Conservation (phyloP, 2,329 filamentous ascomycete genomes). For the Fusarium succisae region DNA sequence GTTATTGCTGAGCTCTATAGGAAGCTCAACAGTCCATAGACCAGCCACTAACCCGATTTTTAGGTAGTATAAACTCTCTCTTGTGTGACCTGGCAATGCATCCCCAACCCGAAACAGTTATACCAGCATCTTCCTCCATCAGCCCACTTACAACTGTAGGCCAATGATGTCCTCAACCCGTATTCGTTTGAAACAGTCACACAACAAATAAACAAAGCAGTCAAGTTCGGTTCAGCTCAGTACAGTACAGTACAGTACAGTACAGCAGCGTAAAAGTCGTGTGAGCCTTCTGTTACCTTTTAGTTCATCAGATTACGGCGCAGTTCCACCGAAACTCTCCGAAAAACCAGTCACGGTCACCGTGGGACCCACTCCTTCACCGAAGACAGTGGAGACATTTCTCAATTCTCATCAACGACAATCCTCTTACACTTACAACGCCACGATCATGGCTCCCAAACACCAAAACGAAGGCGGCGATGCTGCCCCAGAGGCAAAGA, state of each 20-base stretch:
- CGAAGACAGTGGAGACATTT: slow-evolving; percentile 26
- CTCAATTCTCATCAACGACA: slow-evolving; percentile 36
- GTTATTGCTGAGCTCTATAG: background rate
- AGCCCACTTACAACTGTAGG: background rate
- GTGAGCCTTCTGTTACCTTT: background rate
- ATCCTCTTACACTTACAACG: slow-evolving; percentile 29
- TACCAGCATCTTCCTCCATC: slow-evolving; percentile 9
- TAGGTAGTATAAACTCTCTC: background rate
- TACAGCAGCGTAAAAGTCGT: background rate
- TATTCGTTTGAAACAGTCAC: background rate
- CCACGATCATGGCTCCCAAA: slow-evolving; percentile 46
- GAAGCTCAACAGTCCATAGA: background rate
- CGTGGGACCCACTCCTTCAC: slow-evolving; percentile 18
- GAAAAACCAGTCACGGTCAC: slow-evolving; percentile 4
- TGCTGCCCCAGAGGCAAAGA: slow-evolving; percentile 56
- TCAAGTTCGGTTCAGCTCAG: background rate
- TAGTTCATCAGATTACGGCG: slow-evolving; percentile 13
- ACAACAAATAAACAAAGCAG: background rate
- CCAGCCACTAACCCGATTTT: background rate
- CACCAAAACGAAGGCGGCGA: slow-evolving; percentile 43
- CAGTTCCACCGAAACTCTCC: slow-evolving; percentile 23
- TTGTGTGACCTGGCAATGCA: slow-evolving; percentile 38
- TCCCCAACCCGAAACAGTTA: slow-evolving; percentile 10
- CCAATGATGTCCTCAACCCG: background rate
- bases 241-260: background rate